Base-by-base conservation (phyloP, 495 filamentous ascomycete species). In the Aspergillus avenaceus region DNA sequence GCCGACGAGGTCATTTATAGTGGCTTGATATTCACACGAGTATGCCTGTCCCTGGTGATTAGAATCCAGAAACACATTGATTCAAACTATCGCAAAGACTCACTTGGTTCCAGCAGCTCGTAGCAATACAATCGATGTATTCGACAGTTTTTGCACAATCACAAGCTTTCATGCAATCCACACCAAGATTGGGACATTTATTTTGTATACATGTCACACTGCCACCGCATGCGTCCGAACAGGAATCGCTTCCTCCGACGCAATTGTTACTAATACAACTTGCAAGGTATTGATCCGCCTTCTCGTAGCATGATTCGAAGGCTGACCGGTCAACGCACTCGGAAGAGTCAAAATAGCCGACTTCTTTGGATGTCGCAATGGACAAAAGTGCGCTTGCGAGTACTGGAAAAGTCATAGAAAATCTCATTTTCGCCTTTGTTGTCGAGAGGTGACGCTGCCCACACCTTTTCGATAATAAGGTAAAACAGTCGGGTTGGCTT, bases 51-150 rank as follows among this genome's bases (percentile, higher is more conserved):
- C 1, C 25, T 2, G 23, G 6, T 27, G 41, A 13, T 3, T 6
- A 29, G 12, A 8, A 41, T 24, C n/a, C n/a, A n/a, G 22, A 11
- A 25, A 5, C 6, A 18, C 32, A 16, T 1, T 8, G 46, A 14
- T 9, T 21, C 13, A 5, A 8, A 8, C 7, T 8, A 18, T 14
- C 29, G 2, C 11, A 18, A 13, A 4, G 6, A 26, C 27, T n/a
- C 40, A 65, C 62, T 47, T 57, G 48, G n/a, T 65, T 62, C 59
- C 59, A 65, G 11, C 59, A 65, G 21, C 50, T 53, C 4, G 46
- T 34, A 3, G 54, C 49, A 11, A 46, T 49, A 32, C 62, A 65
- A 19, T 60, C 49, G 14, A 65, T 62, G 23, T 60, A 38, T 5
- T 51, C 22, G 0, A 32, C 41, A 6, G 34, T 44, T 31, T 24